Conservation (phyloP, 768 basidiomycete genomes). For the Strobilomyces dryophilus region DNA sequence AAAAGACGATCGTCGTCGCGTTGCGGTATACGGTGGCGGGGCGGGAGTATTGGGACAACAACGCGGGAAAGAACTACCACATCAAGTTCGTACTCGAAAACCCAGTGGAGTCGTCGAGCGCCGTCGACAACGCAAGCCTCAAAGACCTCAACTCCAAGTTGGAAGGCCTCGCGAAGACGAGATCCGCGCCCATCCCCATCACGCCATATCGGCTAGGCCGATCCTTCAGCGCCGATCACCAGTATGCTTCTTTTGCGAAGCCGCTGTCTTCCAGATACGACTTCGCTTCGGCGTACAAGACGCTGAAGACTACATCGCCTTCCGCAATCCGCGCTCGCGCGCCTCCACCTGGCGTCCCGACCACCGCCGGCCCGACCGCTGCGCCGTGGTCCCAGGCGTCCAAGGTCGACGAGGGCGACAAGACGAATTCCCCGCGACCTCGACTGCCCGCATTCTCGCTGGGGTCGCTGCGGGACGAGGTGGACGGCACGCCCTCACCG, state of each 20-base stretch:
- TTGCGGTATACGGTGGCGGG: constrained; percentile 68
- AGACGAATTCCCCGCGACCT: not conserved
- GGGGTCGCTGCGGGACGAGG: constrained; percentile 15
- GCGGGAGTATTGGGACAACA: constrained; percentile 92
- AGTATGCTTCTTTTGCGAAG: constrained; percentile 23
- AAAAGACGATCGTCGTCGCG: constrained; percentile 78
- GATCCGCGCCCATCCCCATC: constrained; percentile 16
- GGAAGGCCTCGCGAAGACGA: constrained; percentile 53
- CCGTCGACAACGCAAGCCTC: constrained; percentile 41
- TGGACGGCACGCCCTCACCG: constrained; percentile 6
- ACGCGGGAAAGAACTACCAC: constrained; percentile 71
- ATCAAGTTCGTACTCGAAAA: constrained; percentile 51
- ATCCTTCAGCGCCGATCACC: constrained; percentile 29
- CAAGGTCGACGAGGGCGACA: not conserved
- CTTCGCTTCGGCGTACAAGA: constrained; percentile 48
- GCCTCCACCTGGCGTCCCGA: constrained; percentile 42
- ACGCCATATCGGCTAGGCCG: constrained; percentile 13
- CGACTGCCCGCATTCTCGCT: constrained; percentile 18
- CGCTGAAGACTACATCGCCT: constrained; percentile 21
- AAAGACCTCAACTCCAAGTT: constrained; percentile 62
- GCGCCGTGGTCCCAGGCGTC: constrained; percentile 36
- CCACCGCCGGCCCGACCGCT: constrained; percentile 30
- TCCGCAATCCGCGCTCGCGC: constrained; percentile 38
- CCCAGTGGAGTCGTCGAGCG: constrained; percentile 24
- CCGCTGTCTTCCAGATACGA: constrained; percentile 57